Evolutionary conservation across 169 alveolate genomes (phyloP), one percentile per base, ranked within the genome.

Genomic region (Eimeria brunetti): DNA sequence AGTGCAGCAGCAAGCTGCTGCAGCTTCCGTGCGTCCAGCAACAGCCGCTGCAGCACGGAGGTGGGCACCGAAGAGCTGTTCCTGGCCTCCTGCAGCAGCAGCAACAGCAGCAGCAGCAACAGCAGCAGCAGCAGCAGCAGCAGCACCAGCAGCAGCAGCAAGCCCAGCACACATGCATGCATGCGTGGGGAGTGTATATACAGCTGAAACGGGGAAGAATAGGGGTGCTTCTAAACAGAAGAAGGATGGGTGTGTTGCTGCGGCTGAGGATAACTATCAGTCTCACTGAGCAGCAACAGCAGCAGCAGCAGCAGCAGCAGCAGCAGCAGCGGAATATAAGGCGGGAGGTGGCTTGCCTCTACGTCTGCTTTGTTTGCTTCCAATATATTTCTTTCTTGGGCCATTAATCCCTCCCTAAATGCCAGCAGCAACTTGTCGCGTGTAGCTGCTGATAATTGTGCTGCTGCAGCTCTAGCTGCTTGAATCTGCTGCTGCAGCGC

Each of bases 281-380:
- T 18, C 22, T 16, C 14, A 58, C 67, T 58, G 67, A 18, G 67
- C 67, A 18, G 1, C 4, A 1, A 58, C 22, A 18, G 1, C 14
- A 24, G 67, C 67, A 24, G 7, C n/a, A 58, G 33, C 75, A 20
- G 75, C 33, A 64, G 75, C 75, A 24, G 33, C 75, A 14, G 75
- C 38, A 24, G 75, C 75, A 5, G 9, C 46, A 36, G 41, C 46
- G 12, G 80, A 22, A 33, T 20, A 33, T 51, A 51, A 6, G 12
- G 18, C 58, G 16, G 0, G 41, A 36, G 12, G n/a, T 44, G 1
- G 46, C 90, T 0, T 1, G 53, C 90, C 90, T 83, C 56, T 30
- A 83, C 44, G 22, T 83, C 90, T 8, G 90, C 90, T 16, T 56
- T 41, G 56, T 83, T 83, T 14, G 90, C 90, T 11, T 53, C 36